Evolutionary conservation across 441 rosid species (phyloP).

Genomic region (Omphalea diandra): DNA sequence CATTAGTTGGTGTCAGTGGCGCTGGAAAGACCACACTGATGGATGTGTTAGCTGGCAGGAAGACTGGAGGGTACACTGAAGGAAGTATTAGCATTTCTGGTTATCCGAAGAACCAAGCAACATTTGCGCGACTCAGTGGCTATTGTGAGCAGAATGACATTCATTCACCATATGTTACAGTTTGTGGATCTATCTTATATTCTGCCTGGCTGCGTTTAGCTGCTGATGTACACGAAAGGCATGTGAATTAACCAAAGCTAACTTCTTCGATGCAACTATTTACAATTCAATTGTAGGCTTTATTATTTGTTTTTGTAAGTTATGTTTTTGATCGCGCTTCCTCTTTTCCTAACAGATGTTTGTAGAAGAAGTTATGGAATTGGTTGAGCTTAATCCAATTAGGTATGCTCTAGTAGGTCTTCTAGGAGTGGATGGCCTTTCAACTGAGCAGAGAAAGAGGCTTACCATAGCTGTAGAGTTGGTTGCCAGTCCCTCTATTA

Average conservation of each 20-base stretch:
- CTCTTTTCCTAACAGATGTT: constrained; percentile 43
- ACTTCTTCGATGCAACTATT: not conserved
- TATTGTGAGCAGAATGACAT: constrained; percentile 82
- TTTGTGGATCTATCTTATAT: constrained; percentile 59
- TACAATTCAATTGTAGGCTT: not conserved
- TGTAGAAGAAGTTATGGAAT: constrained; percentile 70
- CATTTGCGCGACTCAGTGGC: constrained; percentile 73
- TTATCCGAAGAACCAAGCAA: constrained; percentile 64
- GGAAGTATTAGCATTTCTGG: constrained; percentile 70
- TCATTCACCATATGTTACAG: constrained; percentile 71
- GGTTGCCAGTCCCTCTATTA: constrained; percentile 79
- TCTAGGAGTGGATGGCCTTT: constrained; percentile 68
- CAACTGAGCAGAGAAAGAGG: constrained; percentile 76
- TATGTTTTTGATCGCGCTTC: not conserved
- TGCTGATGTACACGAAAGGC: constrained; percentile 59
- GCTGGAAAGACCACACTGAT: constrained; percentile 85
- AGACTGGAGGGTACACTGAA: constrained; percentile 64
- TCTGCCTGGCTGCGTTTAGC: constrained; percentile 79
- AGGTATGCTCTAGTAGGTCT: constrained; percentile 66
- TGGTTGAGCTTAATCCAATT: constrained; percentile 57
- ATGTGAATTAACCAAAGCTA: not conserved
- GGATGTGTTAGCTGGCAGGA: constrained; percentile 82
- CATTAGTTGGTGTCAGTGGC: constrained; percentile 77
- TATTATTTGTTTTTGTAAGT: not conserved
- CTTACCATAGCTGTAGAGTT: constrained; percentile 81